These are phyloP conservation scores for Diophrys sp. DNA, from an alignment of 73 alveolate genomes.

Conservation along the genomic window DNA sequence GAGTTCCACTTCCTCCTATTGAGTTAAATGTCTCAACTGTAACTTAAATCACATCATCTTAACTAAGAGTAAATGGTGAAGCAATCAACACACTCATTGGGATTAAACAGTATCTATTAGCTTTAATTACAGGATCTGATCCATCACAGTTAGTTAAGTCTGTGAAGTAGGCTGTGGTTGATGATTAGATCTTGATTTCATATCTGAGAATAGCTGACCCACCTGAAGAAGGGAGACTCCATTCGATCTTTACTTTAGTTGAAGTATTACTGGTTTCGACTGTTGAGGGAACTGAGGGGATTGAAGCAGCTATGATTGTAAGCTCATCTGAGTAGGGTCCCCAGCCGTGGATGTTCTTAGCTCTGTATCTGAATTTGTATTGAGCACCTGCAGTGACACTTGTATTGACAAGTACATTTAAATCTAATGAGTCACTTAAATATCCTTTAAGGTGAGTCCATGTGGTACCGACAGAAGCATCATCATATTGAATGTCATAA, in stretches of 20 bases:
- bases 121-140: slow-evolving; percentile 19
- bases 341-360: slow-evolving; percentile 47
- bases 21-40: slow-evolving; percentile 25
- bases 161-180: neutral
- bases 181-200: neutral
- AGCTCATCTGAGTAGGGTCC: slow-evolving; percentile 42
- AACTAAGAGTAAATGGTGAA: slow-evolving; percentile 5
- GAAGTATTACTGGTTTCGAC: slow-evolving; percentile 34
- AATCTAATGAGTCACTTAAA: neutral
- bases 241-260: slow-evolving; percentile 26
- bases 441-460: slow-evolving; percentile 5
- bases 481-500: slow-evolving; percentile 23
- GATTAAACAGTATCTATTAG: slow-evolving; percentile 35
- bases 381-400: slow-evolving; percentile 25
- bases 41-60: slow-evolving; percentile 10
- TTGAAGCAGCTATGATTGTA: slow-evolving; percentile 28
- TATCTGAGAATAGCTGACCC: neutral
- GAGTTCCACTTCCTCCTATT: slow-evolving; percentile 13
- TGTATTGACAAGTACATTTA: neutral
- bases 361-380: slow-evolving; percentile 53
- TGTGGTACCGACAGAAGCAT: slow-evolving; percentile 8
- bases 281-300: slow-evolving; percentile 38
- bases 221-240: slow-evolving; percentile 15
- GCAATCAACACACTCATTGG: slow-evolving; percentile 22
- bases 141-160: slow-evolving; percentile 44